Evolutionary conservation across 73 alveolate species (phyloP).

Genomic region (Uronychia binucleata): DNA sequence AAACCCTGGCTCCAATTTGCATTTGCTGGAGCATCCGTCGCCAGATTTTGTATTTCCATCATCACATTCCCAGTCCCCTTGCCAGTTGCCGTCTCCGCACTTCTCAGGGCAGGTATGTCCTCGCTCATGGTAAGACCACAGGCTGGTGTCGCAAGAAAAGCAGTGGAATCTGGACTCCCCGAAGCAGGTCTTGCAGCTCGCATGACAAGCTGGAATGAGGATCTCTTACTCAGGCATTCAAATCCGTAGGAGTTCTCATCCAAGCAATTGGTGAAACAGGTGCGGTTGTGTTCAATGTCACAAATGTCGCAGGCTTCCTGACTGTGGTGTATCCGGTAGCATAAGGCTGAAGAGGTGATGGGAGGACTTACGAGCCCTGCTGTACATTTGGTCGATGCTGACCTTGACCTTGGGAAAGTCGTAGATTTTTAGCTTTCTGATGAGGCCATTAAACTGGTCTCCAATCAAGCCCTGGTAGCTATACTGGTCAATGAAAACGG

Average conservation of each 20-base stretch:
- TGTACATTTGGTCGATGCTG: background rate
- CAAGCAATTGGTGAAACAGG: constrained; percentile 22
- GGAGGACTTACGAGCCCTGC: background rate
- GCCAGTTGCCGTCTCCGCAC: constrained; percentile 64
- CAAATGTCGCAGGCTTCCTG: constrained; percentile 21
- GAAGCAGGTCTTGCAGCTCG: constrained; percentile 25
- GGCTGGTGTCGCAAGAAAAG: constrained; percentile 19
- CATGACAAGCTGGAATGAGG: constrained; percentile 7
- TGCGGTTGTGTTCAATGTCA: constrained; percentile 38
- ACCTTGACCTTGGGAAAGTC: constrained; percentile 13
- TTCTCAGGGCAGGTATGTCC: constrained; percentile 41
- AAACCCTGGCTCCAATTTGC: constrained; percentile 23
- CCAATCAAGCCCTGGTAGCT: constrained; percentile 19
- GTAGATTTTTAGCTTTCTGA: constrained; percentile 19
- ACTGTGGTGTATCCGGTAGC: background rate
- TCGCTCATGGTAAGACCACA: constrained; percentile 19
- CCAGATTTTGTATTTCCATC: constrained; percentile 21
- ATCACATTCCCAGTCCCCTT: constrained; percentile 49
- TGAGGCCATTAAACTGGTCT: constrained; percentile 22
- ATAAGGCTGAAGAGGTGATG: background rate
- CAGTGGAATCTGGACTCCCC: constrained; percentile 31
- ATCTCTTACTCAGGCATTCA: constrained; percentile 4
- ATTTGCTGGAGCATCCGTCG: constrained; percentile 25
- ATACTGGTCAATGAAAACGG: background rate
- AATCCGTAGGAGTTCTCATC: constrained; percentile 9